These are phyloP conservation scores for Gypsophila paniculata DNA, from an alignment of 179 eudicot genomes.

Conservation along the genomic window DNA sequence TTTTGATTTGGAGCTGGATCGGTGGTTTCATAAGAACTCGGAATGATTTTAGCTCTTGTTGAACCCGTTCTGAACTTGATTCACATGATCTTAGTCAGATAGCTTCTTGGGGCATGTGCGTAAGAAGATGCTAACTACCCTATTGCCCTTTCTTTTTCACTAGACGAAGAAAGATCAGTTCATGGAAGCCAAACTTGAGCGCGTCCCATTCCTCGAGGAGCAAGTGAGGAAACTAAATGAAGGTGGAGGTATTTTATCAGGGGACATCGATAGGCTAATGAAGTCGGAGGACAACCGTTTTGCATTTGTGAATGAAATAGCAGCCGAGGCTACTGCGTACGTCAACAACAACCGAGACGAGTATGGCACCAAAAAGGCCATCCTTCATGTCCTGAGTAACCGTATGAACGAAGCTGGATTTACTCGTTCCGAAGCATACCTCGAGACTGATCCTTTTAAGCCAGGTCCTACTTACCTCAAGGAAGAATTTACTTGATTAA, in stretches of 20 bases:
- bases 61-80: too few relatives aligned
- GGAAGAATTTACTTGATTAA: slow-evolving; percentile 35
- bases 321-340: slow-evolving; percentile 73
- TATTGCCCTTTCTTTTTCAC: slow-evolving; percentile 8
- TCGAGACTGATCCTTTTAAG: slow-evolving; percentile 57
- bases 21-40: neutral
- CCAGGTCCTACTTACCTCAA: slow-evolving; percentile 65
- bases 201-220: slow-evolving; percentile 89
- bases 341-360: slow-evolving; percentile 84
- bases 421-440: slow-evolving; percentile 76
- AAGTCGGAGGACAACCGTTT: slow-evolving; percentile 80
- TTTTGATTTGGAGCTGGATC: too few relatives aligned
- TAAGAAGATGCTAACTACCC: slow-evolving; percentile 14
- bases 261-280: slow-evolving; percentile 64
- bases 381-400: slow-evolving; percentile 81
- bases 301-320: slow-evolving; percentile 74
- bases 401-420: slow-evolving; percentile 86
- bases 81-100: neutral
- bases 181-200: slow-evolving; percentile 49
- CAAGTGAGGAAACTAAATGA: slow-evolving; percentile 69
- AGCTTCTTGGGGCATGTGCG: neutral
- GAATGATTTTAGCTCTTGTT: neutral
- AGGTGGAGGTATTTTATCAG: slow-evolving; percentile 55
- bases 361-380: slow-evolving; percentile 80
- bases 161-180: slow-evolving; percentile 58